phyloP scores from a whole-genome alignment of 2,329 filamentous ascomycete species.

The Diplocarpon mali region DNA sequence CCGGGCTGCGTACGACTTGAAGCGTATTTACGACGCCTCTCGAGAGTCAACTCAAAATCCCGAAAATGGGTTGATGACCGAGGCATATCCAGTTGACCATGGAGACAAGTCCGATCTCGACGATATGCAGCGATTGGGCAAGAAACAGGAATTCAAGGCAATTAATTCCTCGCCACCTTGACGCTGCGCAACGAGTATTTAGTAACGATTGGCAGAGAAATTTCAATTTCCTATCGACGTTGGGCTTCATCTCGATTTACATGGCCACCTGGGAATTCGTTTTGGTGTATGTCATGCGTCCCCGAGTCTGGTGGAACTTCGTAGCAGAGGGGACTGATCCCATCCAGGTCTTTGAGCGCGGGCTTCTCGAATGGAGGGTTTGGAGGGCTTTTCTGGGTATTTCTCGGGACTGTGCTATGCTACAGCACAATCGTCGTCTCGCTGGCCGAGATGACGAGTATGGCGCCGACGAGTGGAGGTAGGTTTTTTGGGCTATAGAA shows the following conservation, averaged over 20 bases:
- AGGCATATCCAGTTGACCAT: neutral
- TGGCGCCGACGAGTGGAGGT: slow-evolving; percentile 20
- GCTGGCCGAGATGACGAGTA: slow-evolving; percentile 23
- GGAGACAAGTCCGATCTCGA: slow-evolving; percentile 25
- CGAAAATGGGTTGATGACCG: slow-evolving; percentile 3
- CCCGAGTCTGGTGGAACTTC: neutral
- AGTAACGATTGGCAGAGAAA: slow-evolving; percentile 24
- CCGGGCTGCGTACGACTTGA: neutral
- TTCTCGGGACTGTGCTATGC: slow-evolving; percentile 28
- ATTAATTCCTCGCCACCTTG: neutral
- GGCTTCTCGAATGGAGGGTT: slow-evolving; percentile 21
- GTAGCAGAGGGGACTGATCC: no score
- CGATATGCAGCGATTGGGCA: slow-evolving; percentile 28
- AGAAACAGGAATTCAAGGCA: slow-evolving; percentile 24
- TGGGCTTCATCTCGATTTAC: slow-evolving; percentile 33
- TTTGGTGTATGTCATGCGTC: slow-evolving; percentile 24
- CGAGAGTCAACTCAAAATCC: slow-evolving; percentile 7
- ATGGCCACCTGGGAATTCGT: slow-evolving; percentile 35
- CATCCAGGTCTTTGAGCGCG: slow-evolving; percentile 23
- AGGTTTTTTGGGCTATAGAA: neutral
- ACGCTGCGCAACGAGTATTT: neutral
- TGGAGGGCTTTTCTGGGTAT: slow-evolving; percentile 32
- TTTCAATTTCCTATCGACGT: slow-evolving; percentile 32
- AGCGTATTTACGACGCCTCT: slow-evolving; percentile 4
- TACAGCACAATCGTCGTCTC: slow-evolving; percentile 19